These are phyloP conservation scores for Kodamaea fungicola DNA, from an alignment of 1,139 yeast species.

Conservation along the genomic window DNA sequence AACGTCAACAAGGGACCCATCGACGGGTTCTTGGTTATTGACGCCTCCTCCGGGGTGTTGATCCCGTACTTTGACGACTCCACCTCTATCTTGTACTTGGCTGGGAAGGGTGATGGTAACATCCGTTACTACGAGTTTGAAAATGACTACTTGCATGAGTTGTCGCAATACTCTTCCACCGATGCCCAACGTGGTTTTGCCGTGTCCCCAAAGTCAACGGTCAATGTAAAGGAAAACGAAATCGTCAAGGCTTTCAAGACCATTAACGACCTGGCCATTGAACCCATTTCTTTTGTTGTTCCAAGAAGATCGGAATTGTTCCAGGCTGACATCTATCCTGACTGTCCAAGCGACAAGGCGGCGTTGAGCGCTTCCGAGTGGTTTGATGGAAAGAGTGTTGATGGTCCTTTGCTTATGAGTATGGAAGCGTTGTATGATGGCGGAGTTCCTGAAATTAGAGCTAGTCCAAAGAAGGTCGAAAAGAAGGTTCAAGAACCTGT, in stretches of 20 bases:
- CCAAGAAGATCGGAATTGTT: constrained; percentile 93
- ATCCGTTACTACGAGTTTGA: constrained; percentile 88
- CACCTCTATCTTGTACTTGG: constrained; percentile 77
- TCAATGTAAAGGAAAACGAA: constrained; percentile 80
- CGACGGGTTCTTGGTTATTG: constrained; percentile 82
- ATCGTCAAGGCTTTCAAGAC: constrained; percentile 78
- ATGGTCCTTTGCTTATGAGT: constrained; percentile 77
- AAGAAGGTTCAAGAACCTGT: constrained; percentile 9
- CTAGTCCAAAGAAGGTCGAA: constrained; percentile 32
- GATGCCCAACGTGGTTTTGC: constrained; percentile 98
- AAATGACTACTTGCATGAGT: constrained; percentile 73
- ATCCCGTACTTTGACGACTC: constrained; percentile 87
- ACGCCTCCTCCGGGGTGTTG: constrained; percentile 88
- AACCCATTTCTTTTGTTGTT: constrained; percentile 86
- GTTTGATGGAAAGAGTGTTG: constrained; percentile 70
- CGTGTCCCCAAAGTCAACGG: constrained; percentile 76
- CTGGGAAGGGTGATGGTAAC: constrained; percentile 98
- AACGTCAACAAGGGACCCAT: constrained; percentile 78
- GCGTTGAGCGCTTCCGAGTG: constrained; percentile 80
- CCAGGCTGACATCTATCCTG: constrained; percentile 91
- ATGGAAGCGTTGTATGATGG: constrained; percentile 82
- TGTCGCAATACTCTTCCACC: constrained; percentile 81
- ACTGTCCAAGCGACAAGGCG: constrained; percentile 76
- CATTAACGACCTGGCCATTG: constrained; percentile 75
- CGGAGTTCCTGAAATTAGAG: constrained; percentile 41